Base-by-base conservation (phyloP, 148 eudicot species). In the Amaranthus palmeri region DNA sequence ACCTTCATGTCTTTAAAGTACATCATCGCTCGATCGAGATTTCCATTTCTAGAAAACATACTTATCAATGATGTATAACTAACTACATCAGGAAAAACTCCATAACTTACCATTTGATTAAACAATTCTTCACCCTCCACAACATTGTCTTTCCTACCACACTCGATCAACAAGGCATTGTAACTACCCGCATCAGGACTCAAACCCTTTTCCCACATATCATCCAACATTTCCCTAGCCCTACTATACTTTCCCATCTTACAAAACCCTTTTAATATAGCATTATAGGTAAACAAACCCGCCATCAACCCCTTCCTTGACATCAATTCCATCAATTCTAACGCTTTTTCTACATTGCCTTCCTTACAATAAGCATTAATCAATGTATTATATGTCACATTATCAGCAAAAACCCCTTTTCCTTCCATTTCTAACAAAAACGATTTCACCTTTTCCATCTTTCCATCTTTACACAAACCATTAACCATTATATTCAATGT, bases 401-500 rank as follows among this genome's bases (percentile, higher is more conserved):
- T 70, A 80, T 92, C 97, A 10, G 90, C 80, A 80, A 79, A 85
- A 52, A 88, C 75, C 52, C 92, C 96, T 49, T 82, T 85, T 8
- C n/a, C 71, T 75, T 88, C 91, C 92, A 88, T 82, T 70, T 84
- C 88, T 44, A 49, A 25, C 63, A 92, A 56, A 77, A 88, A 90
- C 61, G 73, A 73, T 61, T 65, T 53, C 10, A 78, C 87, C 12
- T 81, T 68, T 41, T 74, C 79, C 43, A 84, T 72, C 71, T 83
- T 88, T 71, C 82, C 70, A 61, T 90, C 96, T 58, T 86, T 92
- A 78, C 93, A 90, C 67, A 92, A 76, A 4, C 88, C 93, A 81
- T 92, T 90, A 36, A 92, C 86, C 97, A 92, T 92, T 25, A 92
- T 92, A 69, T 92, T 92, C 10, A 90, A 61, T 0, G 90, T 92